These are phyloP conservation scores for Wickerhamomyces strasburgensis DNA, from an alignment of 805 yeast species.

Conservation along the genomic window DNA sequence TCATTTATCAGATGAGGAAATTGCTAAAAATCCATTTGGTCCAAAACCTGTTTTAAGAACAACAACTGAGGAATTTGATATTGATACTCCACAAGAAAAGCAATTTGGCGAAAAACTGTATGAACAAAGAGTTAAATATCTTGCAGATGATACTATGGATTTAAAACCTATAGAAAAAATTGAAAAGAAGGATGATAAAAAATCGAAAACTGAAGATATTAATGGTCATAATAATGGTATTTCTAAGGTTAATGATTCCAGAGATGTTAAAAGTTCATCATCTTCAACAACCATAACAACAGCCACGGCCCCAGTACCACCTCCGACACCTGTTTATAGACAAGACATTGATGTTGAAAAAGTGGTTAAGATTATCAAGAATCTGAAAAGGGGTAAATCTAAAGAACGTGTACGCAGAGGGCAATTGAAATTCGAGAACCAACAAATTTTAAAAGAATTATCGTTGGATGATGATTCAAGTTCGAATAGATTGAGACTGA, in stretches of 20 bases:
- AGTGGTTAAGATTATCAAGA: constrained; percentile 13
- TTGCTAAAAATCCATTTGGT: constrained; percentile 56
- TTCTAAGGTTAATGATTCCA: background rate
- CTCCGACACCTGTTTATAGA: constrained; percentile 11
- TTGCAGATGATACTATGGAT: constrained; percentile 22
- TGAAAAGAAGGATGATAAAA: constrained; percentile 1
- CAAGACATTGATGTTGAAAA: constrained; percentile 25
- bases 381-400: constrained; percentile 6
- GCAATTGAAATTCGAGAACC: constrained; percentile 15
- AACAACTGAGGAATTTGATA: constrained; percentile 29
- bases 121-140: constrained; percentile 31
- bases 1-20: constrained; percentile 45
- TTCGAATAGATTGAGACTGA: constrained; percentile 18
- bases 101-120: constrained; percentile 39
- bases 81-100: constrained; percentile 39
- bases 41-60: constrained; percentile 31
- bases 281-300: background rate
- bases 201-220: constrained; percentile 2
- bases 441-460: constrained; percentile 11
- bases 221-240: background rate
- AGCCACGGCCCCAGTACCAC: constrained; percentile 1
- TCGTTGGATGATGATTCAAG: constrained; percentile 14
- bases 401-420: constrained; percentile 18
- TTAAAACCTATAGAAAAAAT: too few relatives aligned
- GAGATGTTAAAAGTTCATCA: background rate